A percentile compares a stretch with the other conserved stretches of the same genome.
phyloP scores from a whole-genome alignment of 2,329 filamentous ascomycete species.

The Biscogniauxia mediterranea region DNA sequence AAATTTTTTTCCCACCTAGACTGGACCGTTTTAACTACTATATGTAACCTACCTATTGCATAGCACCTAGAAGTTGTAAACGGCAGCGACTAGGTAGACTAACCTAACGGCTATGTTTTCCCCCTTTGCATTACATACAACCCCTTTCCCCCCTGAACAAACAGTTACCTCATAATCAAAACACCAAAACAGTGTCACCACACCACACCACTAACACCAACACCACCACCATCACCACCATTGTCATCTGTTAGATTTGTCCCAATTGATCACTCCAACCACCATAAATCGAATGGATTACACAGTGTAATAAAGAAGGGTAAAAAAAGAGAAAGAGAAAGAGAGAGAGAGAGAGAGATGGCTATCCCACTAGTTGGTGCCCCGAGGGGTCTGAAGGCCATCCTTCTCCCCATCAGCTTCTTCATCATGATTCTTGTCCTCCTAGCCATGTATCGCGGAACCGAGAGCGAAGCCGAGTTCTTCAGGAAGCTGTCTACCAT shows the following conservation, averaged over 20 bases:
- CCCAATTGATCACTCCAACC: not conserved
- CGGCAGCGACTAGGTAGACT: not conserved
- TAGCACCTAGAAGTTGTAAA: too few species aligned
- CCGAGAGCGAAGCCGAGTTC: slow-evolving; percentile 17
- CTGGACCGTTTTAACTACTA: too few species aligned
- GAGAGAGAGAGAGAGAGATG: slow-evolving; percentile 1
- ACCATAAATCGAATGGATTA: not conserved
- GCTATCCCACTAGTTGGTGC: slow-evolving; percentile 5
- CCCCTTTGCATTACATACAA: too few species aligned
- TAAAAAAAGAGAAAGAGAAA: too few species aligned
- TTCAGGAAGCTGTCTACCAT: slow-evolving; percentile 22
- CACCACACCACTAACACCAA: not conserved
- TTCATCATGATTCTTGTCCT: slow-evolving; percentile 19
- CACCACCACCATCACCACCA: not conserved
- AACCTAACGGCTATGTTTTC: not conserved
- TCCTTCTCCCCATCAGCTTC: slow-evolving; percentile 25
- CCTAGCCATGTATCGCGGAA: slow-evolving; percentile 17
- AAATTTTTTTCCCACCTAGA: too few species aligned
- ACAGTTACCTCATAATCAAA: not conserved
- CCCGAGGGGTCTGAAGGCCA: slow-evolving; percentile 16
- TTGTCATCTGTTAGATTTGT: not conserved
- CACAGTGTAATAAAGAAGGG: not conserved
- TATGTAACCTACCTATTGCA: too few species aligned
- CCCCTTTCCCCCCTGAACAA: not conserved
- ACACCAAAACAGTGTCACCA: not conserved